Evolutionary conservation across 1,284 basidiomycete genomes (phyloP).

Genomic region (Puccinia sorghi): DNA sequence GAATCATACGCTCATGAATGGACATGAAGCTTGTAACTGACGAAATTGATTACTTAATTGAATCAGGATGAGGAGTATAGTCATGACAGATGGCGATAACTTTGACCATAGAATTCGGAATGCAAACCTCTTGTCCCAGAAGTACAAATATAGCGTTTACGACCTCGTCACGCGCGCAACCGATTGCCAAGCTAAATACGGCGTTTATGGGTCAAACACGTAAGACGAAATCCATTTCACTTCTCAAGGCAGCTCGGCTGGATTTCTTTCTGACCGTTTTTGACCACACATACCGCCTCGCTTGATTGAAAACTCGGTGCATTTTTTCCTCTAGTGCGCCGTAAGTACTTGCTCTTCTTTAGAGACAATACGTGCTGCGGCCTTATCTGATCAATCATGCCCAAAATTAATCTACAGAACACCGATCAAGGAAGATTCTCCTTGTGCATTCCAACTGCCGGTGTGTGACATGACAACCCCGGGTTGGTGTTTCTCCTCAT

Average conservation of each 20-base stretch:
- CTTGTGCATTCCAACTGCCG: slow-evolving; percentile 42
- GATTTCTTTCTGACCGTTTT: not conserved
- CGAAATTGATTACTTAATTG: not conserved
- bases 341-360: not conserved
- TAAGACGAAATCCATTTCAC: slow-evolving; percentile 5
- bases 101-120: slow-evolving; percentile 18
- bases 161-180: slow-evolving; percentile 34
- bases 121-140: slow-evolving; percentile 6
- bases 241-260: not conserved
- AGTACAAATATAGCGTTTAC: slow-evolving; percentile 22
- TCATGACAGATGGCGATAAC: slow-evolving; percentile 15
- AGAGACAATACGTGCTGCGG: not conserved
- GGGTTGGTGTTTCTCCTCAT: slow-evolving; percentile 12
- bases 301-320: not conserved
- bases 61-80: slow-evolving; percentile 33
- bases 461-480: slow-evolving; percentile 35
- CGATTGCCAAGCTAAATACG: slow-evolving; percentile 30
- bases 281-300: not conserved
- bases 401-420: not conserved
- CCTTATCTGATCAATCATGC: not conserved
- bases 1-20: not conserved
- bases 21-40: not conserved
- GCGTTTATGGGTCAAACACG: slow-evolving; percentile 23
- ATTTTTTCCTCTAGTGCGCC: not conserved
- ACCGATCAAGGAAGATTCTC: slow-evolving; percentile 8